phyloP scores from a whole-genome alignment of 257 asterid species.

The Handroanthus guayacan region DNA sequence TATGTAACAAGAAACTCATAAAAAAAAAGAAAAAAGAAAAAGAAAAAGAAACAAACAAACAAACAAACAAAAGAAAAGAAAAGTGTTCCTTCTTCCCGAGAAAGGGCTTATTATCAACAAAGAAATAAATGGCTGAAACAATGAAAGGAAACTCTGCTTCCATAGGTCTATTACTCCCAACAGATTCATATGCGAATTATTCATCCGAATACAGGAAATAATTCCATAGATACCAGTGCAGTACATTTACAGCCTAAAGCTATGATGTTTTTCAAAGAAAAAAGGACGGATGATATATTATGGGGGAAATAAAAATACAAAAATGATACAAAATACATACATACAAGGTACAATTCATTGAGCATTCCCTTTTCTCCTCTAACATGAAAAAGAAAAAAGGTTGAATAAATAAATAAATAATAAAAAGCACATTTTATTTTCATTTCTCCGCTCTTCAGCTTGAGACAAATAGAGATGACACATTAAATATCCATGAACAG shows the following conservation, averaged over 20 bases:
- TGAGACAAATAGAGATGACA: not conserved
- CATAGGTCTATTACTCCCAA: not conserved
- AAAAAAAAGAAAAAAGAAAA: too few relatives aligned
- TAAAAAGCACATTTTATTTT: not conserved
- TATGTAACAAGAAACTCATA: too few relatives aligned
- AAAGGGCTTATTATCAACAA: not conserved
- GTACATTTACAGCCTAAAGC: slow-evolving; percentile 8
- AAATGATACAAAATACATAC: not conserved
- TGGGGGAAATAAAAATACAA: slow-evolving; percentile 3
- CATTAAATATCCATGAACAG: not conserved
- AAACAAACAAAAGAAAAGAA: not conserved
- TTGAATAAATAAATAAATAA: too few relatives aligned
- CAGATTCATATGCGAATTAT: not conserved
- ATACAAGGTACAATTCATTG: not conserved
- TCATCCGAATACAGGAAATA: slow-evolving; percentile 8
- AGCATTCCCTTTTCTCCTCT: not conserved
- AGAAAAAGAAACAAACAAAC: too few relatives aligned
- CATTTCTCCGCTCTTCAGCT: not conserved
- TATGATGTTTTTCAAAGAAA: not conserved
- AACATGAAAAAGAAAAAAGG: not conserved
- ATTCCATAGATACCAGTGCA: not conserved
- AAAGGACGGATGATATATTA: not conserved
- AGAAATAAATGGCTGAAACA: not conserved
- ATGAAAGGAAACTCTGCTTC: not conserved
- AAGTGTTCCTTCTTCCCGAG: not conserved